These are phyloP conservation scores for Ogataea zsoltii DNA, from an alignment of 805 yeast genomes.

Conservation along the genomic window DNA sequence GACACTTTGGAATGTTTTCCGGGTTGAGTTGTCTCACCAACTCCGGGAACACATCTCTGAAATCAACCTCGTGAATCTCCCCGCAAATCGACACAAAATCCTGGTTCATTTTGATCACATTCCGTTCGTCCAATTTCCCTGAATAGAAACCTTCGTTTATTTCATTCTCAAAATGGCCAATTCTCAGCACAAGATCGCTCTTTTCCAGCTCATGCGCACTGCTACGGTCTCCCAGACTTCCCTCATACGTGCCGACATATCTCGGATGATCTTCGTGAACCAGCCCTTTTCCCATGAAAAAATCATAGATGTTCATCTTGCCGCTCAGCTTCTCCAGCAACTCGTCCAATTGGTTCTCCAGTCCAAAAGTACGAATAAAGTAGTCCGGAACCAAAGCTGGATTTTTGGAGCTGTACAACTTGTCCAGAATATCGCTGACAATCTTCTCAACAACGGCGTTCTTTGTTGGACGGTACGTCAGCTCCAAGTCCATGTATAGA, in stretches of 20 bases:
- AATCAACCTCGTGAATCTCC: conserved; percentile 31
- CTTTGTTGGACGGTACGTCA: conserved; percentile 24
- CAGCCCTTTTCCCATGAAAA: conserved; percentile 41
- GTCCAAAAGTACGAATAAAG: conserved; percentile 41
- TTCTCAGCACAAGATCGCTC: conserved; percentile 67
- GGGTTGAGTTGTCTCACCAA: conserved; percentile 42
- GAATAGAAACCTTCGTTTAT: conserved; percentile 64
- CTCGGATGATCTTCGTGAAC: conserved; percentile 43
- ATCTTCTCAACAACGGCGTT: conserved; percentile 22
- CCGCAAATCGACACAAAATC: conserved; percentile 42
- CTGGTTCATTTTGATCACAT: conserved; percentile 40
- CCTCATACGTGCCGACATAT: conserved; percentile 47
- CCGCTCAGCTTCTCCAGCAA: conserved; percentile 35
- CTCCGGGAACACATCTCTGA: conserved; percentile 35
- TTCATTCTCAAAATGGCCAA: conserved; percentile 70
- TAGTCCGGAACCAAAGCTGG: conserved; percentile 46
- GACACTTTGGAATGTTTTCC: conserved; percentile 11
- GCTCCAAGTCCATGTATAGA: conserved; percentile 33
- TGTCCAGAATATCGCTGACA: conserved; percentile 35
- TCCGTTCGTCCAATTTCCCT: conserved; percentile 30
- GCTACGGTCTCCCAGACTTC: conserved; percentile 33
- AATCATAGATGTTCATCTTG: conserved; percentile 41
- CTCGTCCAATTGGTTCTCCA: conserved; percentile 29
- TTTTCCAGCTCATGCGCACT: conserved; percentile 40
- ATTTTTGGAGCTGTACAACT: conserved; percentile 37